Percentiles rank a stretch among this genome's conserved stretches.
These are phyloP conservation scores for Plasmodium gonderi DNA, from an alignment of 169 alveolate species.

Conservation along the genomic window DNA sequence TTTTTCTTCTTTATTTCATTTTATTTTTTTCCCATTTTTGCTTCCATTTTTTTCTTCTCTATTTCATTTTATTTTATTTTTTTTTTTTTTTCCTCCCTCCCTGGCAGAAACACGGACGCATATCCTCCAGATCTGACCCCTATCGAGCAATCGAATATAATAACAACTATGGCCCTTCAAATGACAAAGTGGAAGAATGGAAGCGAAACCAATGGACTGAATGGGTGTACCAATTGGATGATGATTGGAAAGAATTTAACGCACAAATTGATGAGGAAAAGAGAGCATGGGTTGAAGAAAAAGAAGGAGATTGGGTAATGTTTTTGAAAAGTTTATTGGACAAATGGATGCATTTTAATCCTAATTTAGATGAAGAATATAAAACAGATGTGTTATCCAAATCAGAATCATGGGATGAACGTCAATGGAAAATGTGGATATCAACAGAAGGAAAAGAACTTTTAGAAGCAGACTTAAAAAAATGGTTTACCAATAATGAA, in stretches of 20 bases:
- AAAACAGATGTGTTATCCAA: neutral
- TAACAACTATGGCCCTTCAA: neutral
- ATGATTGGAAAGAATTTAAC: neutral
- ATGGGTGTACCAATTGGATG: constrained; percentile 1
- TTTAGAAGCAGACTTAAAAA: constrained; percentile 15
- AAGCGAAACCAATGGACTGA: neutral
- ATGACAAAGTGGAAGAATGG: constrained; percentile 14
- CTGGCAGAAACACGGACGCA: neutral
- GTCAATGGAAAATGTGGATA: constrained; percentile 33
- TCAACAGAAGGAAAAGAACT: constrained; percentile 32
- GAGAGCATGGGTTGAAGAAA: constrained; percentile 22
- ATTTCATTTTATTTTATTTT: too few relatives aligned
- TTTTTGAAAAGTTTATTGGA: neutral
- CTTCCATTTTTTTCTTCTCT: neutral
- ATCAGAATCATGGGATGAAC: constrained; percentile 17
- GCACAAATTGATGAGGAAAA: neutral
- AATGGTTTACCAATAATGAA: constrained; percentile 5
- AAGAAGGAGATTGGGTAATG: constrained; percentile 2
- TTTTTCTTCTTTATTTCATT: too few relatives aligned
- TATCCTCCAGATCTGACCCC: neutral
- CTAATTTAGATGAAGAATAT: constrained; percentile 5
- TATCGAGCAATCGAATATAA: neutral
- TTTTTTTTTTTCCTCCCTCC: neutral
- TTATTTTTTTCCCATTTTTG: too few relatives aligned
- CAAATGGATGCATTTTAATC: constrained; percentile 28